Evolutionary conservation across 2,329 filamentous ascomycete species (phyloP), one percentile per base, ranked within the genome.

Genomic region (Alternaria angustiovoidea): DNA sequence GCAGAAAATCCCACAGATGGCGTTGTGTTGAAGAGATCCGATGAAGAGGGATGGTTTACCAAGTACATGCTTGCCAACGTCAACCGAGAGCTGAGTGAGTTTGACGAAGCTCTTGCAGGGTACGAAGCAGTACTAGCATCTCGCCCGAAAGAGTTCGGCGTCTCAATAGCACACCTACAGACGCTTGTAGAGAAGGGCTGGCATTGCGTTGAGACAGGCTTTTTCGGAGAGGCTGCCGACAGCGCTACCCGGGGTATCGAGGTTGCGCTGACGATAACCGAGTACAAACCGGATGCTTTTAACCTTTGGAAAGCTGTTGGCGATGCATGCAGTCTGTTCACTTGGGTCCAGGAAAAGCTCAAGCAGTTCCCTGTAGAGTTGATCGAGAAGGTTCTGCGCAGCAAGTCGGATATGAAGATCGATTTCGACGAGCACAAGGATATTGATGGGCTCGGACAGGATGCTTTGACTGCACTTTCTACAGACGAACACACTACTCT

Each of bases 41-140:
- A 71, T n/a, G 88, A 86, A 0, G 91, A 96, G 67, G 91, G 87
- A 9, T 99, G 95, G 95, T 99, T 97, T 76, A 94, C 94, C 7
- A 92, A 92, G 74, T 97, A 97, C 78, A 96, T 99, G 90, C 87
- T 98, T 61, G 94, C 93, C 41, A 98, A 99, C 71, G 92, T 99
- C 55, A 93, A 93, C 77, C 88, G 94, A 54, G 94, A 98, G 74
- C 84, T 98, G 48, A 93, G 93, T n/a, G 90, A 96, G 42, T 96
- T 90, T 69, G 91, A 97, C 61, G 89, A 91, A 55, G 92, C 95
- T 0, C 91, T 96, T 59, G 77, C 82, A 26, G 87, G 93, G 6
- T 97, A 98, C 72, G 86, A 88, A 67, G 82, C 86, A 11, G 93
- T 98, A 7, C 84, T 96, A 48, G 79, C 83, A 22, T 83, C 85